Base-by-base conservation (phyloP, 768 basidiomycete species). In the Chalciporus pseudorubinellus region DNA sequence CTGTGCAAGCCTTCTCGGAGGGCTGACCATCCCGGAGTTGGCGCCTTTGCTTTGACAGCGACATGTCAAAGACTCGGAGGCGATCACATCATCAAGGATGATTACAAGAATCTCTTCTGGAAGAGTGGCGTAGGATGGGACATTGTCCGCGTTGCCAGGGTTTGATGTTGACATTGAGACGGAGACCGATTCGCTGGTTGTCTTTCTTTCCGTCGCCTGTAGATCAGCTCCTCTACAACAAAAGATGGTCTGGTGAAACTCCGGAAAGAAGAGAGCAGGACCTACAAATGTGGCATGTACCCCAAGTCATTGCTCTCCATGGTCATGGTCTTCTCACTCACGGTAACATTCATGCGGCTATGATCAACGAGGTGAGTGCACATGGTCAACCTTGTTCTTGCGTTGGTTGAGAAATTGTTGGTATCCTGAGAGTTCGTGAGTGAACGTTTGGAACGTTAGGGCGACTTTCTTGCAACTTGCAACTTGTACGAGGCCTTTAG, bases 31-130 rank as follows among this genome's bases (percentile, higher is more conserved):
- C 42, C 42, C n/a, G 10, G 29, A 40, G 10, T 39, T 44, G 6
- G 49, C 6, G 2, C 18, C n/a, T 28, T 31, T 53, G 12, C 44
- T 19, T 10, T 11, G 39, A 34, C 12, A 36, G 8, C 20, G 45
- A 7, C 38, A 46, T 22, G 52, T 42, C 2, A 36, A 46, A 5
- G 49, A 50, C 38, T 52, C 52, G 1, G 50, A 62, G 4, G 44
- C 51, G 39, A 62, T 36, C 24, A 64, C 53, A 9, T 55, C 51
- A 26, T 58, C 51, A 44, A 64, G 51, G 41, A 62, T 50, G n/a
- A 62, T 53, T 29, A 61, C 6, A 20, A 62, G 59, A n/a, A 62
- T 42, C 36, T 62, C 61, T 34, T 60, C 61, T 1, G 60, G 11
- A 34, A 62, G 14, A 20, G 18, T 29, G 51, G 10, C 6, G 18